Conservation (phyloP, 306 rosid genomes). For the Arachis stenosperma region DNA sequence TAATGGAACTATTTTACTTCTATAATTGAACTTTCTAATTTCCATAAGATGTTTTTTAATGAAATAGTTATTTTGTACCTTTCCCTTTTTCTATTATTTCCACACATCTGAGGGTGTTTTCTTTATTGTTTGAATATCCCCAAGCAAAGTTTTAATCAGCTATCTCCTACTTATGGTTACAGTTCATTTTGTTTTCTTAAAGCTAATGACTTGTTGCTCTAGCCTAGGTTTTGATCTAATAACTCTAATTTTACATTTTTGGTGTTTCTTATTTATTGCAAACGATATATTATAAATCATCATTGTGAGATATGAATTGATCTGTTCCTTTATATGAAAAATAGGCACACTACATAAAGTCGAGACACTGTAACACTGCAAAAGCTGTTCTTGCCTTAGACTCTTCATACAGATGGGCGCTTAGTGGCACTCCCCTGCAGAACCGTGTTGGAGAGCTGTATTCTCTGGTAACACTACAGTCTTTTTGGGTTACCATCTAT, state of each 20-base stretch:
- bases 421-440: conserved; percentile 95
- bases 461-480: conserved; percentile 64
- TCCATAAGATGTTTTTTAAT: neutral
- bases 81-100: conserved; percentile 6
- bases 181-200: neutral
- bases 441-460: conserved; percentile 87
- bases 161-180: conserved; percentile 1
- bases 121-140: conserved; percentile 21
- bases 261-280: conserved; percentile 24
- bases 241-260: neutral
- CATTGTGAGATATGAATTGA: conserved; percentile 7
- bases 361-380: conserved; percentile 71
- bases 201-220: conserved; percentile 9
- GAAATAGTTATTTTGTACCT: conserved; percentile 1
- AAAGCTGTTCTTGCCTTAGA: conserved; percentile 83
- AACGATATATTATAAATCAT: neutral
- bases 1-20: neutral
- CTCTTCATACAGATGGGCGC: conserved; percentile 88
- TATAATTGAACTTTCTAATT: neutral
- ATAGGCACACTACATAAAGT: conserved; percentile 87
- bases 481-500: conserved; percentile 16
- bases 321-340: neutral
- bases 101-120: neutral
- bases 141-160: neutral
- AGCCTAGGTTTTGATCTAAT: conserved; percentile 6